Evolutionary conservation across 306 rosid genomes (phyloP).

Genomic region (Sophora flavescens): DNA sequence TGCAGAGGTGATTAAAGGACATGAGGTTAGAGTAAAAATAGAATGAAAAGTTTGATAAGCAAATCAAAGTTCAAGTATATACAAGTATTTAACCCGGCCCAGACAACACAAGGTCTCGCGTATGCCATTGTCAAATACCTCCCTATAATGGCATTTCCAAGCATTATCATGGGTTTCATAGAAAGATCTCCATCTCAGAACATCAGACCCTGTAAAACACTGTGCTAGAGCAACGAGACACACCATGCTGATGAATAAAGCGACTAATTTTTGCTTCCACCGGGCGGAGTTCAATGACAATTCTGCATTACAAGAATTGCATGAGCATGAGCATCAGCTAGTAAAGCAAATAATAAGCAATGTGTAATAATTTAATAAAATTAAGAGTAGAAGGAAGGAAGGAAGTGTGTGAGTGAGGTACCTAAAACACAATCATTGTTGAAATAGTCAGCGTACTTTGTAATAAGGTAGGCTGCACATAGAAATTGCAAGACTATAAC

Average conservation of each 20-base stretch:
- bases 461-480: constrained; percentile 66
- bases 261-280: constrained; percentile 57
- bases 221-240: constrained; percentile 65
- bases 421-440: constrained; percentile 66
- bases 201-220: constrained; percentile 75
- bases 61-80: constrained; percentile 43
- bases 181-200: constrained; percentile 86
- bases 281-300: constrained; percentile 37
- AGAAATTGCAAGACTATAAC: constrained; percentile 63
- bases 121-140: constrained; percentile 83
- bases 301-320: constrained; percentile 51
- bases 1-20: constrained; percentile 41
- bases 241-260: constrained; percentile 53
- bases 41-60: not conserved
- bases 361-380: too few species aligned
- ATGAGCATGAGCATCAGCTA: constrained; percentile 1
- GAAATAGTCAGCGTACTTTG: constrained; percentile 44
- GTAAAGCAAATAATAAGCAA: not conserved
- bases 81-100: constrained; percentile 87
- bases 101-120: constrained; percentile 95
- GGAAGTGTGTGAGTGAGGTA: constrained; percentile 29
- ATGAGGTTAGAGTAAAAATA: constrained; percentile 33
- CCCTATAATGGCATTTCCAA: constrained; percentile 89
- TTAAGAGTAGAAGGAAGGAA: not conserved
- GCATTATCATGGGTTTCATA: constrained; percentile 77